These are phyloP conservation scores for Lactarius hatsudake DNA, from an alignment of 768 basidiomycete genomes.

Conservation along the genomic window DNA sequence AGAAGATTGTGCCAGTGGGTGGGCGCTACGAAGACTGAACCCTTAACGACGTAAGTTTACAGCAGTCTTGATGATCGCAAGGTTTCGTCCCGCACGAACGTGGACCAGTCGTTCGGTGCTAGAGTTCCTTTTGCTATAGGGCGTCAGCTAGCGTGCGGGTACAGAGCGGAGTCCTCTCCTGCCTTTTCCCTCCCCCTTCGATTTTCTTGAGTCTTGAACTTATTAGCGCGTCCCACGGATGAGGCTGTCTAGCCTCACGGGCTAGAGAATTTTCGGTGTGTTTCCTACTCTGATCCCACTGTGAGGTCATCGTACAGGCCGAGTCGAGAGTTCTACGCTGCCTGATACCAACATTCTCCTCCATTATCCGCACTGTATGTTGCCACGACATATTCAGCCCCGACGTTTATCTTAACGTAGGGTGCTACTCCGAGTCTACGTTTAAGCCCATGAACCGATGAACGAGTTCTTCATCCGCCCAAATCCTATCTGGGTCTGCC, in stretches of 20 bases:
- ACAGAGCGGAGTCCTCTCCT: neutral
- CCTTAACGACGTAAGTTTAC: neutral
- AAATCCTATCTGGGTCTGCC: conserved; percentile 15
- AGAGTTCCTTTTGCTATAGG: neutral
- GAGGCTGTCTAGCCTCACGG: neutral
- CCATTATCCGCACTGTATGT: neutral
- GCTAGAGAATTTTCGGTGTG: neutral
- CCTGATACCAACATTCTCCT: neutral
- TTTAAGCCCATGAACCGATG: conserved; percentile 4
- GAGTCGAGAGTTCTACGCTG: neutral
- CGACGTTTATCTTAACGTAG: neutral
- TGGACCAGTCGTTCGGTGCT: neutral
- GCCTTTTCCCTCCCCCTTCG: neutral
- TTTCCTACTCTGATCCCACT: neutral
- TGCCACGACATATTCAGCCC: neutral
- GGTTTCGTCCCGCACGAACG: neutral
- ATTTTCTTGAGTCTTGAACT: neutral
- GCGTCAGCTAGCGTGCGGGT: neutral
- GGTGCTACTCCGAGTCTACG: neutral
- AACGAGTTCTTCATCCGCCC: conserved; percentile 20
- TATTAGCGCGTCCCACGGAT: neutral
- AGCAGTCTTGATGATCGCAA: neutral
- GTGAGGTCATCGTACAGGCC: neutral
- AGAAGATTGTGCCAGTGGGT: neutral
- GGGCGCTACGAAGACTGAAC: neutral